Percentiles rank a stretch among this genome's conserved stretches.
Evolutionary conservation across 1,284 basidiomycete species (phyloP).

Genomic region (Apiotrichum mycotoxinovorans): DNA sequence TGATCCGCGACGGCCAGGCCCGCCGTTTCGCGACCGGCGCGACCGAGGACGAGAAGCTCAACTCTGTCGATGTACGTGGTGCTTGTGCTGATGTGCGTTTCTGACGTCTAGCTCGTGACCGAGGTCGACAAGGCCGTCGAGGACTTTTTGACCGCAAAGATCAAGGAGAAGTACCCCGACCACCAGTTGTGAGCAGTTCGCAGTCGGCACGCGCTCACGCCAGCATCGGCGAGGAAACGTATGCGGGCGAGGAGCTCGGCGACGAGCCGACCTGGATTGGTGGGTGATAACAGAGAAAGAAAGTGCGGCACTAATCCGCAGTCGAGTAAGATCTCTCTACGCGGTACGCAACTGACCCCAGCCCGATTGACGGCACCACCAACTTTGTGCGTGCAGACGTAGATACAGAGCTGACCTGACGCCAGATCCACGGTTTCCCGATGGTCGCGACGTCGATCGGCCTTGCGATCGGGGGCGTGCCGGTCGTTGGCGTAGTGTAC

Average conservation of each 20-base stretch:
- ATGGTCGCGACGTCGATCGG: constrained; percentile 88
- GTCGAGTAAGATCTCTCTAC: constrained; percentile 29
- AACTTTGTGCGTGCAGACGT: constrained; percentile 71
- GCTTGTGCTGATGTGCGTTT: not conserved
- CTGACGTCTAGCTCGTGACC: constrained; percentile 67
- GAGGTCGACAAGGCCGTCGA: constrained; percentile 94
- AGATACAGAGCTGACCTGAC: not conserved
- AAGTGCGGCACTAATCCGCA: constrained; percentile 19
- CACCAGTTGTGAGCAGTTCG: constrained; percentile 70
- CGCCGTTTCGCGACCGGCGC: constrained; percentile 52
- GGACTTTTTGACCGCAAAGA: constrained; percentile 70
- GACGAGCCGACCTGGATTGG: constrained; percentile 83
- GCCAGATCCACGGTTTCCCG: constrained; percentile 60
- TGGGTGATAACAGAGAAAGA: constrained; percentile 53
- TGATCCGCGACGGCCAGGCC: constrained; percentile 51
- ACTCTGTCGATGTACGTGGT: constrained; percentile 66
- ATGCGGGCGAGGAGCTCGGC: constrained; percentile 69
- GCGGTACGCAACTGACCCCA: constrained; percentile 17
- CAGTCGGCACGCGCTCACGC: constrained; percentile 5
- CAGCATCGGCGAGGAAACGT: constrained; percentile 88
- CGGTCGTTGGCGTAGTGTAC: constrained; percentile 84
- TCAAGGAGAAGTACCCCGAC: constrained; percentile 65
- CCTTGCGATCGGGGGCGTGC: constrained; percentile 72
- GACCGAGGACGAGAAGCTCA: constrained; percentile 77
- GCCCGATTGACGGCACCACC: constrained; percentile 61